A percentile compares a stretch with the other conserved stretches of the same genome.
Conservation (phyloP, 2,329 filamentous ascomycete genomes). For the Orbilia brochopaga region DNA sequence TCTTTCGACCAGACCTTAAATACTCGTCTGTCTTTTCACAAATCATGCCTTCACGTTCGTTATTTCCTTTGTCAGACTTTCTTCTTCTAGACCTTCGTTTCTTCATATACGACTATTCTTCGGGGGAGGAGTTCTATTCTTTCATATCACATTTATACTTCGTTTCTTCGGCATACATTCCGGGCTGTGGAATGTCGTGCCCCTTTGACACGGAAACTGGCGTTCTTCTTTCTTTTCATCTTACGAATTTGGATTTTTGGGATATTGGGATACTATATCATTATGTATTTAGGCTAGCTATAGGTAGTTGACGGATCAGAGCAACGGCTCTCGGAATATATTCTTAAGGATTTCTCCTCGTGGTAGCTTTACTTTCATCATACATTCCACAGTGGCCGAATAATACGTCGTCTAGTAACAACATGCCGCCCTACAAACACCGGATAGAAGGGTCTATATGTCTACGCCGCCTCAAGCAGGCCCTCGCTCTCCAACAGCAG, state of each 20-base stretch:
- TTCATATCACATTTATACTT: neutral
- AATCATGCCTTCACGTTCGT: neutral
- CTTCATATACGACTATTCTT: neutral
- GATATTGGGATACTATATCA: no score
- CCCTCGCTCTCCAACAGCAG: conserved; percentile 88
- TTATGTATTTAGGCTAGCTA: no score
- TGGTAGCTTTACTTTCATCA: no score
- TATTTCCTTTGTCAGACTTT: neutral
- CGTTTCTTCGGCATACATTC: conserved; percentile 2
- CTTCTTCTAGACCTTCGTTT: conserved; percentile 5
- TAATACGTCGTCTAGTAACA: no score
- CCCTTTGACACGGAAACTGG: neutral
- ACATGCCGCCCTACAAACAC: no score
- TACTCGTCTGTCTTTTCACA: neutral
- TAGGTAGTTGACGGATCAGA: no score
- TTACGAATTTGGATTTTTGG: no score
- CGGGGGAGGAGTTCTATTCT: conserved; percentile 2
- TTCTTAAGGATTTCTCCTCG: no score
- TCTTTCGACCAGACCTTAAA: neutral
- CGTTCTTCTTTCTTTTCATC: conserved; percentile 5
- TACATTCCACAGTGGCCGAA: no score
- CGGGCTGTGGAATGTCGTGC: neutral
- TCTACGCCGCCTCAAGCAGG: conserved; percentile 68
- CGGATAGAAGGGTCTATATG: no score
- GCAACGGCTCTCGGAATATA: no score